These are phyloP conservation scores for Ceriops decandra DNA, from an alignment of 345 rosid genomes.

Conservation along the genomic window DNA sequence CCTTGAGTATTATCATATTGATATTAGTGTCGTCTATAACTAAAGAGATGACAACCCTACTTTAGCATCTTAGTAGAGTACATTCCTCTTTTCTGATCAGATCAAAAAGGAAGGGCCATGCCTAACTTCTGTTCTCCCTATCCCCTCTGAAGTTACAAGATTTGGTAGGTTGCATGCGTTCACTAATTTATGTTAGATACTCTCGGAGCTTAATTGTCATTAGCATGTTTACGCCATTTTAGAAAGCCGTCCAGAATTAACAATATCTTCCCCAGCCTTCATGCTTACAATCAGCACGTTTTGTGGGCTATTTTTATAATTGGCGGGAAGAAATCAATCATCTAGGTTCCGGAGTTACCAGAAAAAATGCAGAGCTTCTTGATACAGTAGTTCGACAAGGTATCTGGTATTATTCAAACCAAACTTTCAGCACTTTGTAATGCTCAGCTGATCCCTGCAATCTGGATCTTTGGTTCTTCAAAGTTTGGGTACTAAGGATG, in stretches of 20 bases:
- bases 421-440: constrained; percentile 77
- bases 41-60: too few species aligned
- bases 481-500: constrained; percentile 49
- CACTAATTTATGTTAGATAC: constrained; percentile 11
- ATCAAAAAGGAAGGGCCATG: too few species aligned
- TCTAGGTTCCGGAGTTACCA: constrained; percentile 97
- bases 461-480: constrained; percentile 77
- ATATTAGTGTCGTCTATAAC: too few species aligned
- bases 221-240: constrained; percentile 11
- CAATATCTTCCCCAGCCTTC: constrained; percentile 36
- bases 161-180: constrained; percentile 15
- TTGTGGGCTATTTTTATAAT: constrained; percentile 48
- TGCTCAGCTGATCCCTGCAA: constrained; percentile 82
- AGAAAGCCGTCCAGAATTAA: constrained; percentile 17
- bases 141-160: background rate
- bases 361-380: constrained; percentile 67
- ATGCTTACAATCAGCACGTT: constrained; percentile 31
- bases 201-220: constrained; percentile 11
- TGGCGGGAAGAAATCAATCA: constrained; percentile 74
- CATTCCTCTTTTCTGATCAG: too few species aligned
- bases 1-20: too few species aligned
- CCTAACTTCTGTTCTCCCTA: too few species aligned
- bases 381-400: constrained; percentile 53
- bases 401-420: constrained; percentile 52
- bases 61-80: too few species aligned